These are phyloP conservation scores for Apiospora koreana DNA, from an alignment of 2,329 filamentous ascomycete genomes.

Conservation along the genomic window DNA sequence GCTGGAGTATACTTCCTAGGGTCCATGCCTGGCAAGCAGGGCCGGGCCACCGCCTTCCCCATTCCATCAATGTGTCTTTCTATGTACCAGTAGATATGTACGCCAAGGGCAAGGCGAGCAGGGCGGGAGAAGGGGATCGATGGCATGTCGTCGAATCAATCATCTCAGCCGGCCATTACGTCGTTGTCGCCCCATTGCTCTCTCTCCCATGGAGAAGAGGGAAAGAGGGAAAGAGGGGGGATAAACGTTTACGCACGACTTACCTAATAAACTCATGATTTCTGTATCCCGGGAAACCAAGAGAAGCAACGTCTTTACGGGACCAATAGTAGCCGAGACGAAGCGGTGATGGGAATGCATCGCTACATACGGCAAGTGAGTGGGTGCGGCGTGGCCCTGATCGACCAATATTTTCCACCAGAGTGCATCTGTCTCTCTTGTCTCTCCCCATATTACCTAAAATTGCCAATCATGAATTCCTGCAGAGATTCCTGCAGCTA, in stretches of 20 bases:
- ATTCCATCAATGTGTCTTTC: too few relatives aligned
- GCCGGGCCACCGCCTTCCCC: not conserved
- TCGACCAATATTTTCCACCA: not conserved
- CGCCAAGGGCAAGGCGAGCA: not conserved
- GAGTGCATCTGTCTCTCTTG: not conserved
- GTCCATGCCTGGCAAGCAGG: too few relatives aligned
- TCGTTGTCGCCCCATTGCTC: not conserved
- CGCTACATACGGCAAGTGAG: not conserved
- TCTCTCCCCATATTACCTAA: not conserved
- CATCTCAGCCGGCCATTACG: not conserved
- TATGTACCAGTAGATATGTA: too few relatives aligned
- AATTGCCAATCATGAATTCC: constrained; percentile 1
- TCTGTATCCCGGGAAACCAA: not conserved
- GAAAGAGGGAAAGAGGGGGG: not conserved
- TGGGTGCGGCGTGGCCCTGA: not conserved
- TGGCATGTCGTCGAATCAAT: not conserved
- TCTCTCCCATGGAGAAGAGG: not conserved
- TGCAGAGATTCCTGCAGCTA: not conserved
- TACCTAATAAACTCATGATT: not conserved
- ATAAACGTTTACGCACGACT: not conserved
- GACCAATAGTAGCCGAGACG: not conserved
- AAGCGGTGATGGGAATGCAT: not conserved
- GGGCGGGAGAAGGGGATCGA: too few relatives aligned
- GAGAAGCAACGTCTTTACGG: too few relatives aligned
- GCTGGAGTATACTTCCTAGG: too few relatives aligned